Evolutionary conservation across 352 stramenopile species (phyloP), one percentile per base, ranked within the genome.

Genomic region (Pythium phragmitis): DNA sequence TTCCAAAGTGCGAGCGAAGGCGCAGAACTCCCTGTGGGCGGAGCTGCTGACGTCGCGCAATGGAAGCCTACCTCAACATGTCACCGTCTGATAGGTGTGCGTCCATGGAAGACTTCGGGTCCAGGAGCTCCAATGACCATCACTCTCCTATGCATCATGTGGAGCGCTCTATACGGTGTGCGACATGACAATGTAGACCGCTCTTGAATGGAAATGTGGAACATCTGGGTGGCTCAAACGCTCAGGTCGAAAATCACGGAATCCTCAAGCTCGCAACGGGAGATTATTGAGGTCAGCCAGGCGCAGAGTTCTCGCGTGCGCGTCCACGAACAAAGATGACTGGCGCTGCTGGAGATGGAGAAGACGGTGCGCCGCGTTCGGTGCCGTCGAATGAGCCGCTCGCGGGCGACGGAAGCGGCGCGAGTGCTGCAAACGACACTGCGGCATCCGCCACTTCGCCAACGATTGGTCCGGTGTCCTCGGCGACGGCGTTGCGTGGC

Each of bases 51-150:
- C 48, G 57, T 36, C 33, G 50, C 34, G 28, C 46, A 37, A 28
- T 13, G 46, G 45, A 30, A 42, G 30, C 19, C 9, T 21, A 42
- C 36, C 28, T 57, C 58, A 58, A 45, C 47, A 45, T 26, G 58
- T 57, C 36, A 23, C 37, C 48, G 36, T 53, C 36, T 65, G 58
- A 37, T 65, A 46, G 48, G 58, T 65, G 58, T 63, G 34, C 42
- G 26, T 11, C 19, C 26, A n/a, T n/a, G n/a, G n/a, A n/a, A n/a
- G n/a, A 43, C 16, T 26, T 43, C 26, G 47, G n/a, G 47, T 39
- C 9, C 33, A 13, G 34, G 43, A 33, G 26, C 21, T 28, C 11
- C 14, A 26, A 19, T 14, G 43, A 63, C 43, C 56, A 63, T 55
- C 56, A 63, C 56, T 63, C 56, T 55, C 0, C 5, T 2, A 36